Percentiles rank a stretch among this genome's conserved stretches.
phyloP scores from a whole-genome alignment of 345 rosid species.

The Corchorus capsularis region DNA sequence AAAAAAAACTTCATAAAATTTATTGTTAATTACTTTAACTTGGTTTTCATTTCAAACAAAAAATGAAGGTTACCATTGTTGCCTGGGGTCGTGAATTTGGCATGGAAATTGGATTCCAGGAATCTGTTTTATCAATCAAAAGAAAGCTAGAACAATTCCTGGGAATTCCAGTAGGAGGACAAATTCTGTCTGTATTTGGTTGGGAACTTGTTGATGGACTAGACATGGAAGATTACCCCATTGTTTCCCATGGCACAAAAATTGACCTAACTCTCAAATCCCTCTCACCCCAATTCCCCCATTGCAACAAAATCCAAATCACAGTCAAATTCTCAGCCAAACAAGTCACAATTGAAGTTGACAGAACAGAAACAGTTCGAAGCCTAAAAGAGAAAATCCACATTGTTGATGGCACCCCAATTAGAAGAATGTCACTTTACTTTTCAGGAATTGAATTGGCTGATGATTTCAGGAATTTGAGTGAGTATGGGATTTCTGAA shows the following conservation, averaged over 20 bases:
- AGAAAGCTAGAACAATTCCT: constrained; percentile 52
- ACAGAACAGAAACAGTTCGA: constrained; percentile 69
- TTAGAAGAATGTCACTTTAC: constrained; percentile 65
- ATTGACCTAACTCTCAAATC: constrained; percentile 63
- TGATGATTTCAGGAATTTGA: constrained; percentile 65
- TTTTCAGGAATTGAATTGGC: constrained; percentile 61
- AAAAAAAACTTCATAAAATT: neutral
- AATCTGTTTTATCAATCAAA: constrained; percentile 67
- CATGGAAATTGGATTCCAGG: constrained; percentile 57
- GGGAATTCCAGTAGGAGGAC: constrained; percentile 50
- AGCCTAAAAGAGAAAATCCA: constrained; percentile 89
- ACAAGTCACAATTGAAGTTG: constrained; percentile 53
- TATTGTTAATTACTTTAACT: neutral
- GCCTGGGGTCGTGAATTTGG: constrained; percentile 49
- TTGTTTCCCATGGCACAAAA: constrained; percentile 61
- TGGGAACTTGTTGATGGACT: constrained; percentile 88
- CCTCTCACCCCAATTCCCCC: constrained; percentile 12
- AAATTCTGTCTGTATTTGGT: constrained; percentile 59
- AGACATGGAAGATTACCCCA: constrained; percentile 92
- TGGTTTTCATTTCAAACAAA: neutral
- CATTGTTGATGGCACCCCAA: constrained; percentile 59
- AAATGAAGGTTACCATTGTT: constrained; percentile 49
- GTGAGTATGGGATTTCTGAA: constrained; percentile 67
- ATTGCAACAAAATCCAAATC: constrained; percentile 39
- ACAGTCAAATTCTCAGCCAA: constrained; percentile 59